Evolutionary conservation across 2,329 filamentous ascomycete genomes (phyloP).

Genomic region (Botrytis deweyae): DNA sequence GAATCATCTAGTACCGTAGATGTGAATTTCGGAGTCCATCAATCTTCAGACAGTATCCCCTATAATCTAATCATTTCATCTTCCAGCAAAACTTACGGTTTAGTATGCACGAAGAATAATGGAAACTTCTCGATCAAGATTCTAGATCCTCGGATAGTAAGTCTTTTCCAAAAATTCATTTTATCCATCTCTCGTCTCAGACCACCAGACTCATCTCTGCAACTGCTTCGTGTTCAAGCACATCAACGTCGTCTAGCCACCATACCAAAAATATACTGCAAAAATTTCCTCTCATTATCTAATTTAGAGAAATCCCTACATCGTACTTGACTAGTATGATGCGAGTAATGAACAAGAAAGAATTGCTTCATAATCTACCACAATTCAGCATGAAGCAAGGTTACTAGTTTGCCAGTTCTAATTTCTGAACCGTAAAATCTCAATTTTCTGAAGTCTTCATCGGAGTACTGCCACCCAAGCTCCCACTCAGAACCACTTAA

Average conservation of each 20-base stretch:
- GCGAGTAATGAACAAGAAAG: background rate
- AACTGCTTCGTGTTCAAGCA: rapidly evolving
- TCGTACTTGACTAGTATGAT: background rate
- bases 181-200: background rate
- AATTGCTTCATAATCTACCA: background rate
- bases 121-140: too few relatives aligned
- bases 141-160: too few relatives aligned
- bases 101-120: background rate
- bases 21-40: rapidly evolving
- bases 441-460: background rate
- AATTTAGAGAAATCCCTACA: background rate
- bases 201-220: background rate
- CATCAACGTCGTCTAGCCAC: background rate
- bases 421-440: background rate
- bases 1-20: background rate
- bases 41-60: background rate
- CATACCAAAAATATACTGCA: background rate
- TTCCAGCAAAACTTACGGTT: background rate
- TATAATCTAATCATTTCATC: background rate
- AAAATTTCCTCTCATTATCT: background rate
- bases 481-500: rapidly evolving
- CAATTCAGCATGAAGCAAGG: background rate
- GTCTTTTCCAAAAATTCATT: rapidly evolving
- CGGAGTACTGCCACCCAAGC: rapidly evolving
- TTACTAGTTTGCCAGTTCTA: background rate